phyloP scores from a whole-genome alignment of 73 alveolate genomes.

The Stentor coeruleus region DNA sequence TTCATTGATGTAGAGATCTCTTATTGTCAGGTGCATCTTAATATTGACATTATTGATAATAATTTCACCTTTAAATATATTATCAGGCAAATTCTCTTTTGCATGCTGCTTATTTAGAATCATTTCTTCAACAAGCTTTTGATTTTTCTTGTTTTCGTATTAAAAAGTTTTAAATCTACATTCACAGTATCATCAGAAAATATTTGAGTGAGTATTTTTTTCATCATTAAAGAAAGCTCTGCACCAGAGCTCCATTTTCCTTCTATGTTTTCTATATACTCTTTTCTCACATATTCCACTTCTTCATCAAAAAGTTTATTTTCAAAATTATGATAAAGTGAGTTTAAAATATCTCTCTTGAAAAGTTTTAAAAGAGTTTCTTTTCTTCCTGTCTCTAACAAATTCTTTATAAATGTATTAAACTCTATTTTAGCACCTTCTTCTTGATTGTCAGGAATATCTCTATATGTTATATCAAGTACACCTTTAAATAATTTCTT shows the following conservation, averaged over 20 bases:
- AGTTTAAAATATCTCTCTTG: neutral
- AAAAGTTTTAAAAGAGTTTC: neutral
- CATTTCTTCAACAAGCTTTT: neutral
- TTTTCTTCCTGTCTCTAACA: neutral
- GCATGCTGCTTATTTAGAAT: neutral
- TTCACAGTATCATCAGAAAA: neutral
- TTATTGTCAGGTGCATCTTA: neutral
- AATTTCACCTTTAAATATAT: neutral
- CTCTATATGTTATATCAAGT: slow-evolving; percentile 16
- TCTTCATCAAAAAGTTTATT: neutral
- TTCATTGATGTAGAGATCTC: neutral
- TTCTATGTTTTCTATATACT: neutral
- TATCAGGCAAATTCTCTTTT: neutral
- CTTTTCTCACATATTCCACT: neutral
- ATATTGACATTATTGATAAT: neutral
- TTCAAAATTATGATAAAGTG: slow-evolving; percentile 14
- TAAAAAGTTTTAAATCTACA: neutral
- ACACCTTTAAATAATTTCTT: neutral
- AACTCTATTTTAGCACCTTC: slow-evolving; percentile 15
- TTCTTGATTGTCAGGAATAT: neutral
- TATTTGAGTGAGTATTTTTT: neutral
- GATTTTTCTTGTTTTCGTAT: neutral
- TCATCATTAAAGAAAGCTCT: neutral
- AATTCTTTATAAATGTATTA: neutral
- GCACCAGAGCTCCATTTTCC: neutral